phyloP scores from a whole-genome alignment of 805 yeast species.

The Candida namnaoensis region DNA sequence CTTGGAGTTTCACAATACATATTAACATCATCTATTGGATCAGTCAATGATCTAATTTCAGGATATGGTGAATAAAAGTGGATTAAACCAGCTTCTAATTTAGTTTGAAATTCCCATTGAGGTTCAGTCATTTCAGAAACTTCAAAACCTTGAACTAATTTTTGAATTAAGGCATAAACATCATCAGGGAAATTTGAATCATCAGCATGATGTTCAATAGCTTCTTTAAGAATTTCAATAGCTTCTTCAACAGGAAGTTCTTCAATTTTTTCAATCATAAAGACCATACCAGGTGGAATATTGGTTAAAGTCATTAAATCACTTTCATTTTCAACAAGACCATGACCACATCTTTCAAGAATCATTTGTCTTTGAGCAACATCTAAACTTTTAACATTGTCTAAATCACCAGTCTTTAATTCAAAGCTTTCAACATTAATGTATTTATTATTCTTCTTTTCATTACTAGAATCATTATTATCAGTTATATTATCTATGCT shows the following conservation, averaged over 20 bases:
- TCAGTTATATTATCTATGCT: too few species aligned
- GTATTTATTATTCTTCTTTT: not conserved
- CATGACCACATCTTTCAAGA: slow-evolving; percentile 6
- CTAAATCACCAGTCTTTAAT: slow-evolving; percentile 1
- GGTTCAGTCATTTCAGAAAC: slow-evolving; percentile 6
- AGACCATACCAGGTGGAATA: slow-evolving; percentile 16
- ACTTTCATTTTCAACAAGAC: slow-evolving; percentile 4
- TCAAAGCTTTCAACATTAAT: slow-evolving; percentile 3
- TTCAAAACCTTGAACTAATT: slow-evolving; percentile 18
- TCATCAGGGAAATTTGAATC: slow-evolving; percentile 38
- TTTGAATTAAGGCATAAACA: slow-evolving; percentile 25
- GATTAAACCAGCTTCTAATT: slow-evolving; percentile 26
- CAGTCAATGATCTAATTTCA: slow-evolving; percentile 57
- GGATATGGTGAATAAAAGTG: slow-evolving; percentile 49
- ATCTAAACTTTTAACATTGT: not conserved
- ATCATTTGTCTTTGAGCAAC: slow-evolving; percentile 5
- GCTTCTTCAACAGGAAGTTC: slow-evolving; percentile 29
- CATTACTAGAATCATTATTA: too few species aligned
- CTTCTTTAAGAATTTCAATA: slow-evolving; percentile 22
- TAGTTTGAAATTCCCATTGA: slow-evolving; percentile 13
- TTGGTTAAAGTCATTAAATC: slow-evolving; percentile 9
- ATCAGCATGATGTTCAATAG: slow-evolving; percentile 30
- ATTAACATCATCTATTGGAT: slow-evolving; percentile 37
- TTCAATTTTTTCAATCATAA: slow-evolving; percentile 32
- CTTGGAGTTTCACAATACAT: slow-evolving; percentile 42